A percentile compares a stretch with the other conserved stretches of the same genome.
phyloP scores from a whole-genome alignment of 495 filamentous ascomycete genomes.

The Talaromyces ruber region DNA sequence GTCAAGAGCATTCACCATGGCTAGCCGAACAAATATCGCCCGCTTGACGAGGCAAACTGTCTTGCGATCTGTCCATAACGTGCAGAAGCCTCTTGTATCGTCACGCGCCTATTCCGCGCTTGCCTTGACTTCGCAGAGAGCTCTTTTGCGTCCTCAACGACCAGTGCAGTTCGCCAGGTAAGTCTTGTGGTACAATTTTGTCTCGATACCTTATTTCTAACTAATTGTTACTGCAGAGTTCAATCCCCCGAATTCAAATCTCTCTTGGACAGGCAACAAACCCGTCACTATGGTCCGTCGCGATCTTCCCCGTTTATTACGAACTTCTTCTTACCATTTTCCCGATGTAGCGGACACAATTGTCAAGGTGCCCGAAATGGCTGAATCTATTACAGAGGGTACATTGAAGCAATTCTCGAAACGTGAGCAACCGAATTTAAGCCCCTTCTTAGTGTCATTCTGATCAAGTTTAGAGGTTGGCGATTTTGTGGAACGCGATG shows the following conservation, averaged over 20 bases:
- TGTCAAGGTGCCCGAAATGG: conserved; percentile 96
- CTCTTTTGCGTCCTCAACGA: conserved; percentile 1
- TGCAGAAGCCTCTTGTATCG: conserved; percentile 1
- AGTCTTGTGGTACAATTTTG: not conserved
- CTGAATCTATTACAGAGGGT: conserved; percentile 96
- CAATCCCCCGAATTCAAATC: conserved; percentile 2
- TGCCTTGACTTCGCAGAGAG: not conserved
- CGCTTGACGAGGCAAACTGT: not conserved
- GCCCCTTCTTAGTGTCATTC: not conserved
- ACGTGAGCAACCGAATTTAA: conserved; percentile 38
- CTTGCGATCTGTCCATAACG: not conserved
- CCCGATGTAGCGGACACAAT: conserved; percentile 55
- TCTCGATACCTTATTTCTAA: too few relatives aligned
- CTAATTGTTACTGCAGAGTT: not conserved
- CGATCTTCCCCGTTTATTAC: not conserved
- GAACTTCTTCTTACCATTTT: not conserved
- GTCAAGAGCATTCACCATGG: not conserved
- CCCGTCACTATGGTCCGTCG: conserved; percentile 5
- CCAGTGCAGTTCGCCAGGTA: not conserved
- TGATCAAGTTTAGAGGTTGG: conserved; percentile 54
- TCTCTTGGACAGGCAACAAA: not conserved
- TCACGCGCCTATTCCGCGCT: conserved; percentile 3
- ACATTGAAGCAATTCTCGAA: conserved; percentile 95
- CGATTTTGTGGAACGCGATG: conserved; percentile 90
- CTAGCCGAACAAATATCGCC: not conserved